A percentile compares a stretch with the other conserved stretches of the same genome.
Conservation (phyloP, 192 early-diverging fungal species). For the Coemansia sp. region DNA sequence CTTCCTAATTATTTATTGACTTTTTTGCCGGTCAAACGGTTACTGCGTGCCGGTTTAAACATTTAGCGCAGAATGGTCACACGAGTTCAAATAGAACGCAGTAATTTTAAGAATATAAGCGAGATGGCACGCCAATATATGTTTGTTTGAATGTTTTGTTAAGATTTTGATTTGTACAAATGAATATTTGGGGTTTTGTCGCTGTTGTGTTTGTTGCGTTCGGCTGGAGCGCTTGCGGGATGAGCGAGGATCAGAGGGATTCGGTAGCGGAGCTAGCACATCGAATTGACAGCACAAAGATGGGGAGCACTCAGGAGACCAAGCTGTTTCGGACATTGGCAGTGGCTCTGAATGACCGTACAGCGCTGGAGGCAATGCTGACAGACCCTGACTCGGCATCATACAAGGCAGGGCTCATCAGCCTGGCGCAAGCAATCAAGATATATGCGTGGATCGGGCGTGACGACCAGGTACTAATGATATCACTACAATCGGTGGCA, state of each 20-base stretch:
- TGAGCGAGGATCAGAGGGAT: conserved; percentile 23
- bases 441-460: conserved; percentile 39
- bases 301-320: conserved; percentile 23
- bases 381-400: conserved; percentile 34
- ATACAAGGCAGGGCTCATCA: conserved; percentile 42
- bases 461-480: conserved; percentile 29
- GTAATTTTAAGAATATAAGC: background rate
- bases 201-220: background rate
- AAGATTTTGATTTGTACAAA: background rate
- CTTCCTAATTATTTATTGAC: background rate
- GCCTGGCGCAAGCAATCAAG: conserved; percentile 45
- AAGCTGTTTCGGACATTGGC: conserved; percentile 23
- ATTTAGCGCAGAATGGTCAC: conserved; percentile 3
- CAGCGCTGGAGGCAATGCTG: conserved; percentile 37
- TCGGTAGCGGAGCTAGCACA: conserved; percentile 12
- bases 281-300: conserved; percentile 16
- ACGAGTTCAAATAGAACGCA: conserved; percentile 1
- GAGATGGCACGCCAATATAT: background rate
- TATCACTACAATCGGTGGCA: conserved; percentile 29
- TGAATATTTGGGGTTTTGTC: background rate
- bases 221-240: background rate
- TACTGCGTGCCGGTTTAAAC: conserved; percentile 2
- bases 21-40: background rate
- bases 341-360: conserved; percentile 37
- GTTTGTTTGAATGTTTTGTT: background rate